Percentiles rank a stretch among this genome's conserved stretches.
phyloP scores from a whole-genome alignment of 371 early-diverging fungal species.

The Apophysomyces ossiformis region DNA sequence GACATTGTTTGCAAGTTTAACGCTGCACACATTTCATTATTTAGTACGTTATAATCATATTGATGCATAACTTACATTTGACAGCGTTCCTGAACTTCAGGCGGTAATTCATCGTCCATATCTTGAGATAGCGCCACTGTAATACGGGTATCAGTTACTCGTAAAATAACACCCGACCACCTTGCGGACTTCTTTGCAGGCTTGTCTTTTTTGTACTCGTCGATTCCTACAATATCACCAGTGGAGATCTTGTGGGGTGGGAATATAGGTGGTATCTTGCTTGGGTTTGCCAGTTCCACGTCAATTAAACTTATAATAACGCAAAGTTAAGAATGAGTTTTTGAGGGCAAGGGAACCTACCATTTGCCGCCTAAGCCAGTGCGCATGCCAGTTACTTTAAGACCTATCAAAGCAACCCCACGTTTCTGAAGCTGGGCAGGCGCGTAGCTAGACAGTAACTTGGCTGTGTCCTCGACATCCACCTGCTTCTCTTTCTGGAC shows the following conservation, averaged over 20 bases:
- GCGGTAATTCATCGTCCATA: conserved; percentile 62
- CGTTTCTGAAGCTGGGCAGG: conserved; percentile 70
- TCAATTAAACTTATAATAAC: conserved; percentile 58
- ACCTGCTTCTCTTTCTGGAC: conserved; percentile 65
- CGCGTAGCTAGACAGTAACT: conserved; percentile 52
- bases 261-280: conserved; percentile 54
- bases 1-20: conserved; percentile 79
- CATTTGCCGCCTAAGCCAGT: conserved; percentile 82
- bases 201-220: conserved; percentile 61
- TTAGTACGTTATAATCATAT: neutral
- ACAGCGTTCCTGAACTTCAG: conserved; percentile 70
- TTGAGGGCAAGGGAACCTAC: conserved; percentile 25
- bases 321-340: conserved; percentile 13
- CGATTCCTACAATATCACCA: conserved; percentile 80
- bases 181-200: conserved; percentile 29
- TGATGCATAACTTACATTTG: conserved; percentile 53
- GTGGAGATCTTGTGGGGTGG: conserved; percentile 71
- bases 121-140: conserved; percentile 66
- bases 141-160: conserved; percentile 63
- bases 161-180: conserved; percentile 63
- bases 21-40: conserved; percentile 21
- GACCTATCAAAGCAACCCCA: conserved; percentile 68
- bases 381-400: conserved; percentile 70
- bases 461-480: conserved; percentile 66
- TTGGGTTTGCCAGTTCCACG: conserved; percentile 62